A percentile compares a stretch with the other conserved stretches of the same genome.
phyloP scores from a whole-genome alignment of 1,284 basidiomycete genomes.

The Cutaneotrichosporon cavernicola region DNA sequence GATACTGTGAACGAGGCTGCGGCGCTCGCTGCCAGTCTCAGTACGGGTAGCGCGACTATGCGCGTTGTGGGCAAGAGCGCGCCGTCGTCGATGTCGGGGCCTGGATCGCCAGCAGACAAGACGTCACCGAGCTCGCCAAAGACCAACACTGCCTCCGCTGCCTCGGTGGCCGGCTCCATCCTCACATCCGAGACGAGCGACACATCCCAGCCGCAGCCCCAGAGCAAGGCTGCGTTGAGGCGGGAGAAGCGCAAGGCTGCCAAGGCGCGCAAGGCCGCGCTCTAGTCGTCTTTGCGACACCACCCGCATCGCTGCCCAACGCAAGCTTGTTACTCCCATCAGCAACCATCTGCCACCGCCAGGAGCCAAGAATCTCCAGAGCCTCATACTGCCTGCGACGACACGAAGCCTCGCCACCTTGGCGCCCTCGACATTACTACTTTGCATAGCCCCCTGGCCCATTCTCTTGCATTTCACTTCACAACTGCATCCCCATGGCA shows the following conservation, averaged over 20 bases:
- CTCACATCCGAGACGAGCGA: constrained; percentile 2
- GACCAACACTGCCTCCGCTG: constrained; percentile 7
- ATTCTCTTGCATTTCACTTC: not conserved
- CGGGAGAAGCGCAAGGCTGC: constrained; percentile 31
- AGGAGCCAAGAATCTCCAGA: too few species aligned
- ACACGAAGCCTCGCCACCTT: too few species aligned
- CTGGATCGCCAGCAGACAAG: not conserved
- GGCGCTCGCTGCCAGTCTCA: constrained; percentile 4
- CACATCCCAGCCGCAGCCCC: not conserved
- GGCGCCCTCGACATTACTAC: too few species aligned
- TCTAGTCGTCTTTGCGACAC: not conserved
- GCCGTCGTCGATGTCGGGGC: constrained; percentile 7
- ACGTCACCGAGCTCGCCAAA: constrained; percentile 6
- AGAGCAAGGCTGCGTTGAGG: constrained; percentile 28
- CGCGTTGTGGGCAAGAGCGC: not conserved
- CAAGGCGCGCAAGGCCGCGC: constrained; percentile 24
- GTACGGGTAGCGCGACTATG: not conserved
- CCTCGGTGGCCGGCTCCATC: too few species aligned
- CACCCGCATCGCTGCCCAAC: too few species aligned
- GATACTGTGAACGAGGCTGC: not conserved
- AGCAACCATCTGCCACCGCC: too few species aligned
- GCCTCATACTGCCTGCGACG: too few species aligned
- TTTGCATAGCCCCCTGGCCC: too few species aligned
- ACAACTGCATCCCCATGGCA: not conserved
- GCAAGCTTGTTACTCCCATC: too few species aligned